These are phyloP conservation scores for Apiospora marii DNA, from an alignment of 2,329 filamentous ascomycete species.

Conservation along the genomic window DNA sequence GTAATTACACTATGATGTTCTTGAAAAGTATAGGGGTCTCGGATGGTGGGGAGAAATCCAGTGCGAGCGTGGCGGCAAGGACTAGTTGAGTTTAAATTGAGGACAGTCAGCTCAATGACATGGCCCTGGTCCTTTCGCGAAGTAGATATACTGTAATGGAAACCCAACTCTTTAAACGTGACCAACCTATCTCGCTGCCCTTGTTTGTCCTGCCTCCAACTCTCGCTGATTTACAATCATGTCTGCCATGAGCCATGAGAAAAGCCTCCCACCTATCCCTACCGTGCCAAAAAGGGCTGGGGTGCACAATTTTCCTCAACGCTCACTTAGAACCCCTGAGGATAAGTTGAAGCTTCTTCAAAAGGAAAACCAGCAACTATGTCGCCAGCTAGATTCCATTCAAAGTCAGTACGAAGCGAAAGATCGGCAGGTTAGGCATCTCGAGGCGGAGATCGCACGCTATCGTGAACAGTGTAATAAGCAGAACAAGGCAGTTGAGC, in stretches of 20 bases:
- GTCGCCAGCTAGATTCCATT: not conserved
- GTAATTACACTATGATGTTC: not conserved
- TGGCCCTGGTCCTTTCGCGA: not conserved
- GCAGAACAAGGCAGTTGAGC: slow-evolving; percentile 1
- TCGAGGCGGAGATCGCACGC: slow-evolving; percentile 1
- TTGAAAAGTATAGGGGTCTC: slow-evolving; percentile 9
- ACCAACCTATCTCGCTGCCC: not conserved
- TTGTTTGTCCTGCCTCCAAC: not conserved
- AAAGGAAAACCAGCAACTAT: slow-evolving; percentile 9
- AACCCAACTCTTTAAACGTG: not conserved
- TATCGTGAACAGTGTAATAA: not conserved
- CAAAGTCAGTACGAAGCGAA: not conserved
- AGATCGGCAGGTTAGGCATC: not conserved
- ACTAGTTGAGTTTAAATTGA: slow-evolving; percentile 2
- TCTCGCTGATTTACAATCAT: not conserved
- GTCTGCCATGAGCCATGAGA: not conserved
- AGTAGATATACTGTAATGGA: not conserved
- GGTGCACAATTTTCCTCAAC: not conserved
- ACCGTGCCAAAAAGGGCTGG: not conserved
- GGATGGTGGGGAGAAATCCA: not conserved
- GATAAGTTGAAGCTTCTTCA: not conserved
- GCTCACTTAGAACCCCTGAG: not conserved
- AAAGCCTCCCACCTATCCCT: slow-evolving; percentile 4
- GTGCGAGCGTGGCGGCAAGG: not conserved
- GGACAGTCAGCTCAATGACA: not conserved